A percentile compares a stretch with the other conserved stretches of the same genome.
phyloP scores from a whole-genome alignment of 768 basidiomycete genomes.

The Serpula lacrymans region DNA sequence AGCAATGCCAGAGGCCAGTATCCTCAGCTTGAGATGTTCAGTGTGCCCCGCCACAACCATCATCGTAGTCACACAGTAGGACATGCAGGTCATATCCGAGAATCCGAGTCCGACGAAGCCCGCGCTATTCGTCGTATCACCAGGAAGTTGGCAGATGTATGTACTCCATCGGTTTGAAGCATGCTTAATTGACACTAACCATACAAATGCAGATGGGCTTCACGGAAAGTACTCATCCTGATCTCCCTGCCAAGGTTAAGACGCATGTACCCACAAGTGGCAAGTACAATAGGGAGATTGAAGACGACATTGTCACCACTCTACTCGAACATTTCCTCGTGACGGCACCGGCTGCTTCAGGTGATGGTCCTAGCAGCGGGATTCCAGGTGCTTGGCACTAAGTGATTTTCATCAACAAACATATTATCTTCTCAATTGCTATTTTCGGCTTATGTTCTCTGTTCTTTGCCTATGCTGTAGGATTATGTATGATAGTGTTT shows the following conservation, averaged over 20 bases:
- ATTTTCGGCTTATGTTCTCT: not conserved
- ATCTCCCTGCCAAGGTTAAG: constrained; percentile 47
- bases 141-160: constrained; percentile 60
- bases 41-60: constrained; percentile 49
- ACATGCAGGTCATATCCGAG: constrained; percentile 20
- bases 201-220: constrained; percentile 66
- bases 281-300: constrained; percentile 59
- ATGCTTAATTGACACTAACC: constrained; percentile 8
- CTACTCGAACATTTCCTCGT: constrained; percentile 58
- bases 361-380: constrained; percentile 31
- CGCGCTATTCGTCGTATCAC: constrained; percentile 50
- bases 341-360: constrained; percentile 34
- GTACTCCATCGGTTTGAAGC: constrained; percentile 20
- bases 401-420: too few relatives aligned
- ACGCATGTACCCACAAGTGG: constrained; percentile 32
- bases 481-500: too few relatives aligned
- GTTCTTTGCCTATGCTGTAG: not conserved
- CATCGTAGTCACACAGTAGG: constrained; percentile 33
- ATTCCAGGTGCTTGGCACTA: constrained; percentile 48
- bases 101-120: constrained; percentile 17
- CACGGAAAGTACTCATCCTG: constrained; percentile 52
- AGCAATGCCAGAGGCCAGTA: constrained; percentile 60
- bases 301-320: constrained; percentile 65
- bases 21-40: constrained; percentile 62
- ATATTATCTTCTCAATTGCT: too few relatives aligned